Conservation (phyloP, 1,284 basidiomycete genomes). For the Schizophyllum amplum region DNA sequence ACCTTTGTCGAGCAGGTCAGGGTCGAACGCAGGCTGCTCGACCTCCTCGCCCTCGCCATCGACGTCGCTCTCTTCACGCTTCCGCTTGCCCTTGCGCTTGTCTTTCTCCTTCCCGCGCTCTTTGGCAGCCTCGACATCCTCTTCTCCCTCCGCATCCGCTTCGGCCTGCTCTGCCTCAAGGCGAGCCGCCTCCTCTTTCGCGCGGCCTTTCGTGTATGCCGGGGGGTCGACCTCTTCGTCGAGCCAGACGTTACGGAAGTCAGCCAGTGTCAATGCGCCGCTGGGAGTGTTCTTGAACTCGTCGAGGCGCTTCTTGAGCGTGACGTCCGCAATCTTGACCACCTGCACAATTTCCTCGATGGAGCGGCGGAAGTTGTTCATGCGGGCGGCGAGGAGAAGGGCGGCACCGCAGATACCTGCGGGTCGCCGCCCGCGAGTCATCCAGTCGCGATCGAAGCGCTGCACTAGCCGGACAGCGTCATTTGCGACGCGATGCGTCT, state of each 20-base stretch:
- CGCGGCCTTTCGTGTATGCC: conserved; percentile 71
- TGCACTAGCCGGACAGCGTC: conserved; percentile 93
- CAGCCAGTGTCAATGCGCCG: conserved; percentile 79
- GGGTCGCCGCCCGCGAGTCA: conserved; percentile 90
- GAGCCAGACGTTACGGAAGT: conserved; percentile 89
- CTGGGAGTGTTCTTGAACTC: conserved; percentile 92
- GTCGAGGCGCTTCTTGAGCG: conserved; percentile 88
- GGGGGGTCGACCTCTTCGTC: conserved; percentile 91
- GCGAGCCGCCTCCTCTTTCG: conserved; percentile 57
- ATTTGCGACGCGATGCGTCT: conserved; percentile 85
- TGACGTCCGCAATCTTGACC: conserved; percentile 96
- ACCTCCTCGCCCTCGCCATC: conserved; percentile 29
- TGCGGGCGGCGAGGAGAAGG: conserved; percentile 89
- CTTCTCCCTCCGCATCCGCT: conserved; percentile 19
- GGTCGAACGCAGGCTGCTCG: conserved; percentile 28
- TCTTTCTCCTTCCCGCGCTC: conserved; percentile 32
- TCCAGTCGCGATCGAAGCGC: conserved; percentile 97
- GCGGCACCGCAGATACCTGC: conserved; percentile 98
- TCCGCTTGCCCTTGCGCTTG: conserved; percentile 30
- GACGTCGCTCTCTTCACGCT: conserved; percentile 30
- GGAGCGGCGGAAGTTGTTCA: conserved; percentile 95
- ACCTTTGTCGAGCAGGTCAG: conserved; percentile 36
- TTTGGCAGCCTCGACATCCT: conserved; percentile 23
- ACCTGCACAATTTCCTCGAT: conserved; percentile 97
- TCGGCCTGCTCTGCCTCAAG: conserved; percentile 24